Evolutionary conservation across 768 basidiomycete genomes (phyloP), one percentile per base, ranked within the genome.

Genomic region (Naganishia vishniacii): DNA sequence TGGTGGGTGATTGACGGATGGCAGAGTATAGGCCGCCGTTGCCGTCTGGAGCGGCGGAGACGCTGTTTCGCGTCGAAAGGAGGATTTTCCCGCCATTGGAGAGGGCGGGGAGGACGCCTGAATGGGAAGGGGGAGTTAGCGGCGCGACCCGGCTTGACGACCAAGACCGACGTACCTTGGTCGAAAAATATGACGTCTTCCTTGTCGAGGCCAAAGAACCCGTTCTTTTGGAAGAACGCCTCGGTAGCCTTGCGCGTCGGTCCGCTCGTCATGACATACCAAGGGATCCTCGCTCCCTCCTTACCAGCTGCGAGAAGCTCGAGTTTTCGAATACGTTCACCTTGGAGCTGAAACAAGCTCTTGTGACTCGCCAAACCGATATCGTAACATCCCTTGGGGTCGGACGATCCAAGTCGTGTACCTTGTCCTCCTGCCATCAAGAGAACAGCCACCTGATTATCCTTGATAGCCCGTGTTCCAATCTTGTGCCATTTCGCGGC

Each of bases 241-340:
- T 90, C 88, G 25, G 95, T 98, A 37, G 87, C 88, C 42, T 79
- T 81, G 68, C 91, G 84, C 37, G 95, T 99, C 41, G 94, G 95
- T 25, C 93, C 93, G 73, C 89, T 92, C 62, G 94, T 98, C 95
- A 99, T 99, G 72, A 99, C 85, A 80, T 97, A 98, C 95, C 95
- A 98, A 40, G 90, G 89, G 62, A 98, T 84, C 59, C 84, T 77
- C 59, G 90, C 78, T 71, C 85, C 85, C 41, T 78, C 74, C 1
- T 26, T 34, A 5, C 7, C 74, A 74, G 84, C 86, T 0, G 91
- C 91, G 59, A 94, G 75, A 32, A 80, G 80, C 78, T 94, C 89
- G 62, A 99, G 79, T 64, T 88, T 85, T 65, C 83, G 82, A 75
- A 99, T 95, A 61, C 95, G 85, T 79, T 94, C 92, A n/a, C 93